A percentile compares a stretch with the other conserved stretches of the same genome.
Evolutionary conservation across 2,329 filamentous ascomycete genomes (phyloP).

Genomic region (Penicillium sp.): DNA sequence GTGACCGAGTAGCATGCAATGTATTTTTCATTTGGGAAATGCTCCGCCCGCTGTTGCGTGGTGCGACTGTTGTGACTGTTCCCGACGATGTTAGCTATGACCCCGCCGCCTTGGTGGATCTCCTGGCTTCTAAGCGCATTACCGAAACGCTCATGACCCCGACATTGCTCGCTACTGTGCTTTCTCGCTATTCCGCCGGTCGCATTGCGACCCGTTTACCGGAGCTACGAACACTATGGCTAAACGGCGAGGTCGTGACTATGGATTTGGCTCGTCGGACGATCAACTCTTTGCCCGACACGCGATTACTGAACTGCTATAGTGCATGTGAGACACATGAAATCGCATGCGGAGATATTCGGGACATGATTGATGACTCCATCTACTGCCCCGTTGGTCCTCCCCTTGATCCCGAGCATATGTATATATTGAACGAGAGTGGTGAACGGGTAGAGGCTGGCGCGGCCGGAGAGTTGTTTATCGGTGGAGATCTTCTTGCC

Average conservation of each 20-base stretch:
- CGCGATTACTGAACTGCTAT: conserved; percentile 75
- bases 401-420: conserved; percentile 65
- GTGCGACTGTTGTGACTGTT: conserved; percentile 73
- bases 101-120: conserved; percentile 69
- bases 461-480: conserved; percentile 69
- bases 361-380: conserved; percentile 63
- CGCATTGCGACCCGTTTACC: conserved; percentile 64
- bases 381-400: conserved; percentile 73
- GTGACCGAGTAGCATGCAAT: conserved; percentile 81
- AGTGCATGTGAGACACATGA: conserved; percentile 82
- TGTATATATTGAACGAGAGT: conserved; percentile 71
- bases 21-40: conserved; percentile 89
- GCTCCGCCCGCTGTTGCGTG: conserved; percentile 70
- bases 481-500: conserved; percentile 72
- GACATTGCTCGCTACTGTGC: conserved; percentile 71
- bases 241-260: conserved; percentile 81
- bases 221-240: conserved; percentile 69
- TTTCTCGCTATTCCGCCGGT: conserved; percentile 61
- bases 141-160: conserved; percentile 85
- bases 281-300: conserved; percentile 65
- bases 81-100: conserved; percentile 78
- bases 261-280: conserved; percentile 72
- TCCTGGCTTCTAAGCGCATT: conserved; percentile 64
- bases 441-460: conserved; percentile 64
- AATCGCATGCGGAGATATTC: conserved; percentile 74